Evolutionary conservation across 2,329 filamentous ascomycete genomes (phyloP), one percentile per base, ranked within the genome.

Genomic region (Ascomycota sp.): DNA sequence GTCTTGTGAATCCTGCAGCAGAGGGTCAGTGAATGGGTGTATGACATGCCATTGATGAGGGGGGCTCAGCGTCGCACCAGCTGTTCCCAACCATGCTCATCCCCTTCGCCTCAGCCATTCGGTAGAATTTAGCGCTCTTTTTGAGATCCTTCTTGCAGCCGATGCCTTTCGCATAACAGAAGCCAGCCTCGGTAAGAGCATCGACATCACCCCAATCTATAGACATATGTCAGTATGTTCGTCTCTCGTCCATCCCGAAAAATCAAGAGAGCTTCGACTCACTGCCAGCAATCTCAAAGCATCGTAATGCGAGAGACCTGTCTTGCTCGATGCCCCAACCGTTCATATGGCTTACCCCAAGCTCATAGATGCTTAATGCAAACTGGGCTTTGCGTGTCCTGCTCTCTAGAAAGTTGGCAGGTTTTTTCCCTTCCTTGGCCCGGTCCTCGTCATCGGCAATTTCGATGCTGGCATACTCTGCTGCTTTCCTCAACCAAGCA

Each of bases 21-120:
- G 9, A 8, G n/a, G 25, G 30, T 4, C 30, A 31, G 6, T 15
- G 6, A 12, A 10, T 10, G 10, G 12, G 15, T 19, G 5, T 17
- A 5, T n/a, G 20, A 20, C 10, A n/a, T 5, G 7, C 12, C 19
- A 9, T 10, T 22, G 10, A 3, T 15, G 5, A 29, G 21, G 31
- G 13, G 29, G 26, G 10, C 23, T 12, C 9, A 23, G 12, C 13
- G 21, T 67, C 80, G 48, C 63, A 93, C 86, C 89, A 98, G 61
- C 83, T 94, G 50, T 95, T 95, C 32, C 89, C 89, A 33, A 93
- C 77, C 83, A 95, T 95, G 52, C 73, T 92, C 63, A 94, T 85
- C 6, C 89, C 89, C 54, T 89, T 89, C 17, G 76, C 73, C 50
- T 93, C 89, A 5, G 89, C 89, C 59, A 75, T 65, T 15, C 89